A percentile compares a stretch with the other conserved stretches of the same genome.
phyloP scores from a whole-genome alignment of 139 green algal species.

The Tetraselmis striata region DNA sequence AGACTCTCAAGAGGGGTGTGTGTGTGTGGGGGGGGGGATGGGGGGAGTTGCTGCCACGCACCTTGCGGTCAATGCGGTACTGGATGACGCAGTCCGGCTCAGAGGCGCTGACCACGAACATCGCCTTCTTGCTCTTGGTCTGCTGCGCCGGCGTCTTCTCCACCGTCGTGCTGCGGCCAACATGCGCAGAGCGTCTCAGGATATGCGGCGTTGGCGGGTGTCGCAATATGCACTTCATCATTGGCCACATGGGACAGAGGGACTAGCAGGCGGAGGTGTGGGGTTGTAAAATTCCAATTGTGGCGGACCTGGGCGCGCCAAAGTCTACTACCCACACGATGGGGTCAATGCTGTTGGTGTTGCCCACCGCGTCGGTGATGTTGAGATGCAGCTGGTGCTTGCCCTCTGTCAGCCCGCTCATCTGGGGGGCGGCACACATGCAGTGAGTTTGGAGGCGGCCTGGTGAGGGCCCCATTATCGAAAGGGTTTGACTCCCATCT shows the following conservation, averaged over 20 bases:
- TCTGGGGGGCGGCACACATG: neutral
- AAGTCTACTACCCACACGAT: neutral
- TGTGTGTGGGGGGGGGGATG: no score
- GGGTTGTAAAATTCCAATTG: no score
- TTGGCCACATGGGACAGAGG: no score
- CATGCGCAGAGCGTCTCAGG: no score
- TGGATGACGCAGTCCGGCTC: neutral
- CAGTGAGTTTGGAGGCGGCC: neutral
- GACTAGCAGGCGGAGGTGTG: no score
- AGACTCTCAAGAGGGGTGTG: no score
- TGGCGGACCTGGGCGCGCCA: neutral
- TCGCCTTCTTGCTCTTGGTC: neutral
- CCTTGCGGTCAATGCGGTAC: neutral
- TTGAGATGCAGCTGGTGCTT: neutral
- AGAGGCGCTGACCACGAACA: neutral
- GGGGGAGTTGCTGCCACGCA: neutral
- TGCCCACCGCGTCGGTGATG: conserved; percentile 1
- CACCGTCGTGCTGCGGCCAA: neutral
- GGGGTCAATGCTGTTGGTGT: neutral
- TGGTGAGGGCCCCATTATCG: no score
- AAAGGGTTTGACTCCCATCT: no score
- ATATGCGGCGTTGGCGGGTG: no score
- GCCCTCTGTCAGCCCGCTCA: neutral
- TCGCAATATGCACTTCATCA: no score
- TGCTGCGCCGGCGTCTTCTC: neutral